A percentile compares a stretch with the other conserved stretches of the same genome.
phyloP scores from a whole-genome alignment of 805 yeast species.

The Spathaspora sp. region DNA sequence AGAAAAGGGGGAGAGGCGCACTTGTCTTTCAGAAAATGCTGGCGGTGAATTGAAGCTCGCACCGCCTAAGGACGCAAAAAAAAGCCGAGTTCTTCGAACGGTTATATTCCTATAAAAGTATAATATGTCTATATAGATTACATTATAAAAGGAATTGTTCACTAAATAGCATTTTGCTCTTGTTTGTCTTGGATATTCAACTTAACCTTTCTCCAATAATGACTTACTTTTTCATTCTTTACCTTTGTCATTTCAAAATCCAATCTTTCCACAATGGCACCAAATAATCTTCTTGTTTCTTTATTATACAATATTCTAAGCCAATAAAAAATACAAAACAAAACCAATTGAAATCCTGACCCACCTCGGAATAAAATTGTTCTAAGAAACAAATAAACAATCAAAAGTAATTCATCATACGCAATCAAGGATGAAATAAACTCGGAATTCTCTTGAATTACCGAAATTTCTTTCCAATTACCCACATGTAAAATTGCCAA shows the following conservation, averaged over 20 bases:
- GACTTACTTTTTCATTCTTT: conserved; percentile 43
- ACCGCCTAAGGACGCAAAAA: neutral
- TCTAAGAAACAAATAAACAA: conserved; percentile 52
- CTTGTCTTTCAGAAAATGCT: neutral
- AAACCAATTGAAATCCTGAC: conserved; percentile 63
- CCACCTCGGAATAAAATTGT: conserved; percentile 62
- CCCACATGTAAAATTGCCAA: conserved; percentile 59
- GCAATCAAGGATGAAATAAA: conserved; percentile 48
- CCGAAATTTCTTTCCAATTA: conserved; percentile 33
- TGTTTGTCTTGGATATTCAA: conserved; percentile 24
- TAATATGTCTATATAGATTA: no score
- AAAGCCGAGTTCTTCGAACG: no score
- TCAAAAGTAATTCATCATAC: conserved; percentile 55
- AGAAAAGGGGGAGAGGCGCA: neutral
- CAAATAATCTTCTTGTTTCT: conserved; percentile 43
- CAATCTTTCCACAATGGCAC: conserved; percentile 36
- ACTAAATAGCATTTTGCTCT: neutral
- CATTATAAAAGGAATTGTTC: no score
- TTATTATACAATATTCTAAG: conserved; percentile 57
- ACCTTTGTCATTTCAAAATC: conserved; percentile 40
- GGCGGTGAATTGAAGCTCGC: neutral
- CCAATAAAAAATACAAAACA: conserved; percentile 64
- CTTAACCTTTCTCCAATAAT: conserved; percentile 34
- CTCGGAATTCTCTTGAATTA: conserved; percentile 35
- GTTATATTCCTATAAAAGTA: no score